Percentiles rank a stretch among this genome's conserved stretches.
Conservation (phyloP, 441 rosid genomes). For the Eutrema salsugineum region DNA sequence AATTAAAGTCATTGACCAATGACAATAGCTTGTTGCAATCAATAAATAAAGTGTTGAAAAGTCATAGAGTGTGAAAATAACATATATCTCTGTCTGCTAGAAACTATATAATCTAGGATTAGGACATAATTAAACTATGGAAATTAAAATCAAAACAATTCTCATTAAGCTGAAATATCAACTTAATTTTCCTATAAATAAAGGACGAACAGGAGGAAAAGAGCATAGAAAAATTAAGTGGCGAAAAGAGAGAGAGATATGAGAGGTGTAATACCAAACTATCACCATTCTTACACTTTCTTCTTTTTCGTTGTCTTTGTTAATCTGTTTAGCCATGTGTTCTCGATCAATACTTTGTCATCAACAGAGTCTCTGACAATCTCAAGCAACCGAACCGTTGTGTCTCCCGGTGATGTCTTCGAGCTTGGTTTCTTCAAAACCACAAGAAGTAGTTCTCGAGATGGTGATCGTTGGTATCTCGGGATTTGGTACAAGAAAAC, state of each 20-base stretch:
- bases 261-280: conserved; percentile 14
- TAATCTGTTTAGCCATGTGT: conserved; percentile 22
- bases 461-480: conserved; percentile 33
- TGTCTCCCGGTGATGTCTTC: conserved; percentile 41
- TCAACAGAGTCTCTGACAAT: conserved; percentile 24
- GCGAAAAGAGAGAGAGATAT: not conserved
- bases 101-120: not conserved
- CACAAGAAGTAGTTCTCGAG: conserved; percentile 25
- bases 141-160: not conserved
- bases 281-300: conserved; percentile 16
- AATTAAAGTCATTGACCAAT: not conserved
- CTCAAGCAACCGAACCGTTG: conserved; percentile 32
- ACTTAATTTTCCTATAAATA: no score
- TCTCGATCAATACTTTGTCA: conserved; percentile 31
- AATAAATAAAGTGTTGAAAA: not conserved
- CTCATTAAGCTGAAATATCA: not conserved
- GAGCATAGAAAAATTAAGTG: not conserved
- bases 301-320: conserved; percentile 30
- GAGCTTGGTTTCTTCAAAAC: conserved; percentile 55
- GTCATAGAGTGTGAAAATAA: not conserved
- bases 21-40: not conserved
- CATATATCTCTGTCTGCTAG: conserved; percentile 2
- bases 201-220: not conserved
- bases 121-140: not conserved
- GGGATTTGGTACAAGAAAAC: conserved; percentile 58